phyloP scores from a whole-genome alignment of 164 flowering plant species.

The Annona squamosa region DNA sequence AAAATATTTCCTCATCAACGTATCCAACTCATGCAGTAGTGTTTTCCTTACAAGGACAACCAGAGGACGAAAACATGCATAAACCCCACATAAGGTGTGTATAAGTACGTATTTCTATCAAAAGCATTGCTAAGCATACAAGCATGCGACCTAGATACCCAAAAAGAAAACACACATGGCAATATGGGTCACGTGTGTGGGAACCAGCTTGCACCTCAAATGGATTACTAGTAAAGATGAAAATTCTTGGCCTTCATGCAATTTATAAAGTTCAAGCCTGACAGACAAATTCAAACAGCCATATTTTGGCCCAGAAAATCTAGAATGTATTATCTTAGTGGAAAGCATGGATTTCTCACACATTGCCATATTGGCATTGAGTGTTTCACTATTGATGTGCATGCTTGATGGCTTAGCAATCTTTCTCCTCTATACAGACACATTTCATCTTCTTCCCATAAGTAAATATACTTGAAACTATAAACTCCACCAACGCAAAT shows the following conservation, averaged over 20 bases:
- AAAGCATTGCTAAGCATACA: not conserved
- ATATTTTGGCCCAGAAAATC: not conserved
- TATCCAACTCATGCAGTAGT: too few species aligned
- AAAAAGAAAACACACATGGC: not conserved
- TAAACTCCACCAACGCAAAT: not conserved
- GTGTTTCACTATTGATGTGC: not conserved
- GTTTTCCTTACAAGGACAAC: not conserved
- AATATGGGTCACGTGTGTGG: not conserved
- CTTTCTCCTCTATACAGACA: not conserved
- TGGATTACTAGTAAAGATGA: not conserved
- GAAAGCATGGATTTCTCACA: not conserved
- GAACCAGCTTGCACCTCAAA: not conserved
- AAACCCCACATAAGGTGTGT: not conserved
- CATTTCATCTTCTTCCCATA: not conserved
- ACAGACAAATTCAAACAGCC: not conserved
- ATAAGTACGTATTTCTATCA: not conserved
- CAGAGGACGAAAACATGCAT: not conserved
- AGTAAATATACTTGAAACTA: not conserved
- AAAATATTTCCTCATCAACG: too few species aligned
- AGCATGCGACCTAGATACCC: not conserved
- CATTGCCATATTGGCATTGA: not conserved
- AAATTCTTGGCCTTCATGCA: not conserved
- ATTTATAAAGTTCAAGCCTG: not conserved
- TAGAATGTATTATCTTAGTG: not conserved
- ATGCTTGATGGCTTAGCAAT: not conserved